phyloP scores from a whole-genome alignment of 2,329 filamentous ascomycete genomes.

The Aureobasidium sp. region DNA sequence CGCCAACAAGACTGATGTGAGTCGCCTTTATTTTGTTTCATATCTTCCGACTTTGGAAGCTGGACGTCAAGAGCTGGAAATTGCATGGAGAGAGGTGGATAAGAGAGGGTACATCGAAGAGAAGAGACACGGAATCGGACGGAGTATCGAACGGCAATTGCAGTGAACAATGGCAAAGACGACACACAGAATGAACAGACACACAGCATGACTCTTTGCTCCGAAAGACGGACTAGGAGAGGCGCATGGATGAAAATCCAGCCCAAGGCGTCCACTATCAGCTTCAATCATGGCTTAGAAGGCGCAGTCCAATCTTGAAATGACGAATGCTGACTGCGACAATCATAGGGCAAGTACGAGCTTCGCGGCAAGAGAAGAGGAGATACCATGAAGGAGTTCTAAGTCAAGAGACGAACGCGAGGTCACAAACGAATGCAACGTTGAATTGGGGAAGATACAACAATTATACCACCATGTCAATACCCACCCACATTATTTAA shows the following conservation, averaged over 20 bases:
- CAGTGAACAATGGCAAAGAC: neutral
- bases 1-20: conserved; percentile 79
- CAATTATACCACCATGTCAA: conserved; percentile 15
- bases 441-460: neutral
- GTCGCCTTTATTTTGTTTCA: conserved; percentile 35
- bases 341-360: conserved; percentile 70
- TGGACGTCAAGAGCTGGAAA: neutral
- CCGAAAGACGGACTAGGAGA: neutral
- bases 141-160: neutral
- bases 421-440: neutral
- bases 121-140: neutral
- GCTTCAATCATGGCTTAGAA: neutral
- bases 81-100: neutral
- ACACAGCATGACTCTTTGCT: neutral
- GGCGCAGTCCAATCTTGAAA: neutral
- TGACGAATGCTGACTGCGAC: conserved; percentile 14
- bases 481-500: neutral
- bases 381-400: conserved; percentile 78
- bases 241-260: neutral
- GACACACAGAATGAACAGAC: neutral
- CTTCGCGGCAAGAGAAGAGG: conserved; percentile 82
- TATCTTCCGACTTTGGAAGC: neutral
- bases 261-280: neutral
- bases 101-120: neutral
- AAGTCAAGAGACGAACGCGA: conserved; percentile 21